Evolutionary conservation across 2,329 filamentous ascomycete genomes (phyloP), one percentile per base, ranked within the genome.

Genomic region (Dryadomyces quercivorus): DNA sequence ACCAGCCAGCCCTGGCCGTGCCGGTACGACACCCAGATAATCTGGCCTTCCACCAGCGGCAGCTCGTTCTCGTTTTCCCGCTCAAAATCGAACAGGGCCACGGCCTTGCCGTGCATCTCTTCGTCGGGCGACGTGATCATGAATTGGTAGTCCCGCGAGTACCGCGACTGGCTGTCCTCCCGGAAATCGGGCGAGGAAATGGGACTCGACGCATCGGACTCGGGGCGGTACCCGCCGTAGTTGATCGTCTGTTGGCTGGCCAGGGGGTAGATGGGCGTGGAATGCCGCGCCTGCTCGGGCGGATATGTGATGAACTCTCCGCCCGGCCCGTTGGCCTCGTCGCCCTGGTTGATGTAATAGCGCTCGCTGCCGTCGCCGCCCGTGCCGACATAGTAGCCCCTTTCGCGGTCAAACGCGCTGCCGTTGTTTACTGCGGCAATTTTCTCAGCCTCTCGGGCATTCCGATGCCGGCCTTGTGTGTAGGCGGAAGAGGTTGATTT

Each of bases 1-100:
- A 98, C 93, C 52, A 98, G 77, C 93, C 93, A 98, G 54, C 93
- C 93, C 70, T 97, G 90, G 16, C 92, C 92, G 65, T 97, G 91
- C 46, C 93, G 81, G 68, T 97, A 98, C 16, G 89, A 95, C 22
- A 98, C 91, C 75, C 93, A 86, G 55, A 98, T 95, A 55, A 96
- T 88, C 65, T 98, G 93, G 6, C 93, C 93, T 70, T 98, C 93
- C 0, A 88, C 84, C 49, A 98, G 73, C 4, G 90, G 89, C 55
- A 98, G 73, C 69, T 98, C 93, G 65, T 97, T 98, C 67, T 96
- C 90, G 66, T 97, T 96, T 69, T 97, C 92, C 36, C 91, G 81
- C 62, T 84, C 84, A 70, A 98, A 98, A 66, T 96, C 91, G 66
- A 95, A 98, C 21, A 98, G 75, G 7, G 93, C 93, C 31, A 98